A percentile compares a stretch with the other conserved stretches of the same genome.
Evolutionary conservation across 2,329 filamentous ascomycete species (phyloP).

Genomic region (Sporothrix phasma): DNA sequence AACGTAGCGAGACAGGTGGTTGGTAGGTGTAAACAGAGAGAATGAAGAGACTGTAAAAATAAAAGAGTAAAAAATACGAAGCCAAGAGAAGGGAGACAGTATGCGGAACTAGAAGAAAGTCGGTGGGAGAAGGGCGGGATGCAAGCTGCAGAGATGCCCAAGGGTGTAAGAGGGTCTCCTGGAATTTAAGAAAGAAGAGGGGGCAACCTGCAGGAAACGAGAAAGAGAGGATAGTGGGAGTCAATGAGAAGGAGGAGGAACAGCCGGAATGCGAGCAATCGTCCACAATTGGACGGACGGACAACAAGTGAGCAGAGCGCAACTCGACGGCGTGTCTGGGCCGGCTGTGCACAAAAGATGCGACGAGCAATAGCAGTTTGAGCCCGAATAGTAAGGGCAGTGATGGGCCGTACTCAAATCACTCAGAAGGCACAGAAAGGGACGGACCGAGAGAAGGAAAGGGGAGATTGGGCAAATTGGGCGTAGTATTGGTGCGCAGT

Average conservation of each 20-base stretch:
- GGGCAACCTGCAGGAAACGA: neutral
- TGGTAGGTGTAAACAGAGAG: neutral
- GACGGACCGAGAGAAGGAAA: neutral
- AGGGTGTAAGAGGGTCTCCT: conserved; percentile 1
- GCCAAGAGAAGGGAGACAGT: neutral
- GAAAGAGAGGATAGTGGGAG: neutral
- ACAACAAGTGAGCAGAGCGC: neutral
- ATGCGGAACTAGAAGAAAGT: neutral
- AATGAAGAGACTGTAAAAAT: neutral
- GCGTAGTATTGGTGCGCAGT: conserved; percentile 8
- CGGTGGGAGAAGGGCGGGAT: neutral
- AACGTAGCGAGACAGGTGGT: neutral
- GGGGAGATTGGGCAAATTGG: conserved; percentile 2
- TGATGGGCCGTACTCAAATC: neutral
- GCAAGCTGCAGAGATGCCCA: conserved; percentile 9
- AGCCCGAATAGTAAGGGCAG: neutral
- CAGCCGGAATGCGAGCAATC: neutral
- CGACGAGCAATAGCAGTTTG: neutral
- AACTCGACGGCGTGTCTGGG: neutral
- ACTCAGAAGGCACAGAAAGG: neutral
- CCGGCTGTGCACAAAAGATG: neutral
- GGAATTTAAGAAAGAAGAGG: neutral
- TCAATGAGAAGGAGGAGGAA: neutral
- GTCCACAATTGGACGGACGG: neutral
- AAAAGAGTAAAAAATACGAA: neutral